These are phyloP conservation scores for Arxiozyma bovina DNA, from an alignment of 1,139 yeast genomes.

Conservation along the genomic window DNA sequence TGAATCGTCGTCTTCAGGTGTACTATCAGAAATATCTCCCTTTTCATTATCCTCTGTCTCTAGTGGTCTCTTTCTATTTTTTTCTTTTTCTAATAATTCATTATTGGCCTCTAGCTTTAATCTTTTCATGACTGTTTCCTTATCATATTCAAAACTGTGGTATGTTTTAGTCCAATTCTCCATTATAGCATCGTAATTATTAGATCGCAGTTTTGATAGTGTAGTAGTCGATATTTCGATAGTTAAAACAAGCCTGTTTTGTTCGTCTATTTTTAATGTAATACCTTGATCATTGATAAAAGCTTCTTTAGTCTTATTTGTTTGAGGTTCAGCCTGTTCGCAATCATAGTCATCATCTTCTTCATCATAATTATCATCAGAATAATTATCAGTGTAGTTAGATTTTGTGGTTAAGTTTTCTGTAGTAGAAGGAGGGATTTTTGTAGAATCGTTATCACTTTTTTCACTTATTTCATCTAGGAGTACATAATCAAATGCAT, in stretches of 20 bases:
- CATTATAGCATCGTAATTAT: conserved; percentile 31
- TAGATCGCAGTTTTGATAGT: conserved; percentile 21
- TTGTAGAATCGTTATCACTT: conserved; percentile 19
- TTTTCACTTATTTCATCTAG: conserved; percentile 23
- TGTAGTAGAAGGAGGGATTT: neutral
- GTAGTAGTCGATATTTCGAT: conserved; percentile 28
- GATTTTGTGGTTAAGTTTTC: neutral
- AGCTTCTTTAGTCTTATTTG: neutral
- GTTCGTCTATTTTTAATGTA: conserved; percentile 29
- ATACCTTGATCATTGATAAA: conserved; percentile 1
- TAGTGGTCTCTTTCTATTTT: conserved; percentile 19
- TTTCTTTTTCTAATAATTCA: conserved; percentile 46
- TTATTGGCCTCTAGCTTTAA: conserved; percentile 75
- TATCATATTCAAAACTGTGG: conserved; percentile 77
- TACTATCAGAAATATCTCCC: conserved; percentile 3
- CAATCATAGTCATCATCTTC: conserved; percentile 16
- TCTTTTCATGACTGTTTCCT: conserved; percentile 68
- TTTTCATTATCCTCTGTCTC: conserved; percentile 7
- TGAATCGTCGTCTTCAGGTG: conserved; percentile 2
- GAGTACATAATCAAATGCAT: conserved; percentile 16
- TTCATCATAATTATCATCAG: conserved; percentile 20
- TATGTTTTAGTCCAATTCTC: conserved; percentile 53
- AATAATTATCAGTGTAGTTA: neutral
- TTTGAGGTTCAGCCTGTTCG: neutral
- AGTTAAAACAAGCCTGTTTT: conserved; percentile 26